Conservation (phyloP, 495 filamentous ascomycete genomes). For the Opeltia flavorubescens region DNA sequence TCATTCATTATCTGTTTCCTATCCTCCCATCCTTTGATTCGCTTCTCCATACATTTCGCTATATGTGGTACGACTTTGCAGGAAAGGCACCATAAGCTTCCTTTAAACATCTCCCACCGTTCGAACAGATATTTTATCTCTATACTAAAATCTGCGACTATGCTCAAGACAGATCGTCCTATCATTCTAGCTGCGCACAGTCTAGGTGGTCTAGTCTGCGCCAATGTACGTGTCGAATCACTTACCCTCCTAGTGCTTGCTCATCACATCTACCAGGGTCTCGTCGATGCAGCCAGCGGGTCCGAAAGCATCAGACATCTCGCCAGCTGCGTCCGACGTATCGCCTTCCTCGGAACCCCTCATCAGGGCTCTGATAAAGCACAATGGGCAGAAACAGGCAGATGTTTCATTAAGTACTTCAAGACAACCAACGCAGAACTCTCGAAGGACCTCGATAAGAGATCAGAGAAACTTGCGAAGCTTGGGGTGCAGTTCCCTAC, state of each 20-base stretch:
- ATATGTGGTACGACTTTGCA: no score
- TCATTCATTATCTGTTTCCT: no score
- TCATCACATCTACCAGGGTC: not conserved
- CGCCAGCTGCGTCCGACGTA: not conserved
- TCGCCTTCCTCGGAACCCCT: not conserved
- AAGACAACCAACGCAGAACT: not conserved
- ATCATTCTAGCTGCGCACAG: not conserved
- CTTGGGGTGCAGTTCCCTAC: not conserved
- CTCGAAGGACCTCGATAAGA: not conserved
- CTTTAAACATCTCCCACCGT: no score
- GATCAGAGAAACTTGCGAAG: not conserved
- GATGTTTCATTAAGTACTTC: not conserved
- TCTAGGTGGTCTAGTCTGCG: not conserved
- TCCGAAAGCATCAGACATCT: not conserved
- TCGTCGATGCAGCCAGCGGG: not conserved
- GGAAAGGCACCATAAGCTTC: no score
- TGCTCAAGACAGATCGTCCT: not conserved
- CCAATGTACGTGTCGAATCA: not conserved
- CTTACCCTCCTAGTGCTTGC: not conserved
- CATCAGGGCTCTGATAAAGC: not conserved
- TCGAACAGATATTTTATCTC: no score
- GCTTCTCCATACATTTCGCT: no score
- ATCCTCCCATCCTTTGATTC: no score
- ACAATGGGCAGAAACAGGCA: not conserved
- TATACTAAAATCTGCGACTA: no score